These are phyloP conservation scores for Ensete glaucum DNA, from an alignment of 176 grass and related monocot species.

Conservation along the genomic window DNA sequence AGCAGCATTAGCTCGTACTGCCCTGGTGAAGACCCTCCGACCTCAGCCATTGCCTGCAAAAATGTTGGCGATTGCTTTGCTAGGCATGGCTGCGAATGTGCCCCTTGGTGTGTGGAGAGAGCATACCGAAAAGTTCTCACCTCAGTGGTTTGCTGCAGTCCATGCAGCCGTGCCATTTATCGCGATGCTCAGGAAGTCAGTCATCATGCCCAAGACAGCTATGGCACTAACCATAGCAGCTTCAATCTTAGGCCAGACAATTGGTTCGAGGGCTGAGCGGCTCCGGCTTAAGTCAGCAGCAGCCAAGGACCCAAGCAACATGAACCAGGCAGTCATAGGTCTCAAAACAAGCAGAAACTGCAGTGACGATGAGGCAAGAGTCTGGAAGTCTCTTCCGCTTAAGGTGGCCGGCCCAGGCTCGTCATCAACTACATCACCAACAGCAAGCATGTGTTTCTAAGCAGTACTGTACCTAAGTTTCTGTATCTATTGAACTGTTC, in stretches of 20 bases:
- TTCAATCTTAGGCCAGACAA: conserved; percentile 88
- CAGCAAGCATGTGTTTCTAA: conserved; percentile 53
- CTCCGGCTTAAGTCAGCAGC: conserved; percentile 42
- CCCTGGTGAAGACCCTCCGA: conserved; percentile 72
- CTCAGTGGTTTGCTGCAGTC: conserved; percentile 81
- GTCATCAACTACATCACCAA: conserved; percentile 13
- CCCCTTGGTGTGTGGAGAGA: conserved; percentile 92
- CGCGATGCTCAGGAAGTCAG: conserved; percentile 85
- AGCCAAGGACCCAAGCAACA: conserved; percentile 2
- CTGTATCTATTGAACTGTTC: background rate
- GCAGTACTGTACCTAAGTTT: background rate
- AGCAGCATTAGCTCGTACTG: conserved; percentile 66
- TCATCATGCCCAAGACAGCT: conserved; percentile 73
- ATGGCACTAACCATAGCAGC: conserved; percentile 94
- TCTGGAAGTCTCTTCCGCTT: conserved; percentile 47
- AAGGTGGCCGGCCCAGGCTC: conserved; percentile 24
- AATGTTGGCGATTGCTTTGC: conserved; percentile 75
- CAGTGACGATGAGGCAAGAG: conserved; percentile 25
- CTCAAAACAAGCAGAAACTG: conserved; percentile 34
- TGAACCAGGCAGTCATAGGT: conserved; percentile 8
- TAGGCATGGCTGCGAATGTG: conserved; percentile 83
- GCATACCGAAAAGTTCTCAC: conserved; percentile 86
- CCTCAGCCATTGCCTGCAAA: conserved; percentile 74
- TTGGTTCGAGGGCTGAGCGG: conserved; percentile 72
- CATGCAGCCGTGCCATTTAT: conserved; percentile 84